A percentile compares a stretch with the other conserved stretches of the same genome.
phyloP scores from a whole-genome alignment of 2,329 filamentous ascomycete species.

The Harringtonia aguacate region DNA sequence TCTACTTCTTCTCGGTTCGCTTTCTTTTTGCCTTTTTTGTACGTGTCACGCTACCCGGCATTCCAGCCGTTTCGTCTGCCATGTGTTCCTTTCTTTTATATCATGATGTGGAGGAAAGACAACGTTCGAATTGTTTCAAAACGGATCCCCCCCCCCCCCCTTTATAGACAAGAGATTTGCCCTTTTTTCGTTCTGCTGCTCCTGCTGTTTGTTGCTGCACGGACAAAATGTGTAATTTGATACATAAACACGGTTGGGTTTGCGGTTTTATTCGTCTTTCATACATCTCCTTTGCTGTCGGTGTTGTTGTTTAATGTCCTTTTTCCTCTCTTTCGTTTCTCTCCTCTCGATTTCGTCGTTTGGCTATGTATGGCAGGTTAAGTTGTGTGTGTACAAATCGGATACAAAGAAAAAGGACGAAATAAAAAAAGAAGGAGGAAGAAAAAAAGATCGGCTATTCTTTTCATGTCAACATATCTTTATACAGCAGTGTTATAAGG shows the following conservation, averaged over 20 bases:
- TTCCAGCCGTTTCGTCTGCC: background rate
- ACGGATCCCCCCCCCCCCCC: slow-evolving; percentile 2
- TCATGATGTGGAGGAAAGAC: slow-evolving; percentile 7
- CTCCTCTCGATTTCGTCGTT: background rate
- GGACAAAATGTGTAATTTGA: slow-evolving; percentile 8
- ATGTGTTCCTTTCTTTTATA: background rate
- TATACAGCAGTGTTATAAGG: background rate
- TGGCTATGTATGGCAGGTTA: background rate
- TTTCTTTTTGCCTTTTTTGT: background rate
- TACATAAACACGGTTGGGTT: slow-evolving; percentile 1
- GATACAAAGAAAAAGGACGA: background rate
- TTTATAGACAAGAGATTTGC: slow-evolving; percentile 9
- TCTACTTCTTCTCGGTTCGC: no score
- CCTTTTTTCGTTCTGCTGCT: background rate
- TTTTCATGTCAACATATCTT: background rate
- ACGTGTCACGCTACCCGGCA: background rate
- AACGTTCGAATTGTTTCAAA: slow-evolving; percentile 1
- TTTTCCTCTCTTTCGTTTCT: background rate
- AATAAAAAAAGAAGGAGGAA: background rate
- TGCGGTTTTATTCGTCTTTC: background rate
- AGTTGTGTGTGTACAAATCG: background rate
- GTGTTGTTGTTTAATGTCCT: background rate
- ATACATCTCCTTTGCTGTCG: background rate
- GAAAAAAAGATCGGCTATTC: background rate
- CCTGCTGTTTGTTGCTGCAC: background rate